These are phyloP conservation scores for Magnaporthiopsis poae DNA, from an alignment of 2,329 filamentous ascomycete species.

Conservation along the genomic window DNA sequence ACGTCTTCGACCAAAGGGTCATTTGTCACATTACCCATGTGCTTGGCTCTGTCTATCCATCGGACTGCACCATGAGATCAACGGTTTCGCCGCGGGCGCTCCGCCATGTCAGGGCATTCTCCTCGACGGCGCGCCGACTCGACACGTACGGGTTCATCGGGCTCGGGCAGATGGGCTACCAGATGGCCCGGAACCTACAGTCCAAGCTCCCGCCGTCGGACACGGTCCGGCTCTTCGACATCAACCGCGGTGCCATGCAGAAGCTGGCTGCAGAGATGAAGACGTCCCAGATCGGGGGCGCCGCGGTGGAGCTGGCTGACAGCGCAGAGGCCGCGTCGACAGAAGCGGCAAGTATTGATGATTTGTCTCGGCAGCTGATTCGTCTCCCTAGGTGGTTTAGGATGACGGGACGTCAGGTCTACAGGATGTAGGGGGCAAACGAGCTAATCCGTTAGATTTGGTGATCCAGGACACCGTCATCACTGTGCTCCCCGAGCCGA, in stretches of 20 bases:
- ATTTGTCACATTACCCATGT: neutral
- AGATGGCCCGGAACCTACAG: conserved; percentile 55
- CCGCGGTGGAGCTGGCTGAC: conserved; percentile 33
- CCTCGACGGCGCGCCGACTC: conserved; percentile 34
- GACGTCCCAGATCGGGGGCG: conserved; percentile 31
- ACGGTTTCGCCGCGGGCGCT: neutral
- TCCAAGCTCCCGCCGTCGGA: conserved; percentile 43
- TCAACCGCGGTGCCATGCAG: conserved; percentile 40
- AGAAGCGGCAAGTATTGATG: conserved; percentile 37
- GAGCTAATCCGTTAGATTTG: neutral
- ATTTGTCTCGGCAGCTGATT: neutral
- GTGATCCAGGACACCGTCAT: conserved; percentile 65
- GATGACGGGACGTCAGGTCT: no score
- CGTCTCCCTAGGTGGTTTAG: no score
- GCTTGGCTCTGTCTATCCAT: neutral
- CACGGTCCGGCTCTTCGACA: conserved; percentile 45
- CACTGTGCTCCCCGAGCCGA: conserved; percentile 79
- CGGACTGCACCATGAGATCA: neutral
- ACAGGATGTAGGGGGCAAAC: no score
- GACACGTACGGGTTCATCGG: conserved; percentile 52
- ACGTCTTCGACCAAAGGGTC: neutral
- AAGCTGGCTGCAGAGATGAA: conserved; percentile 38
- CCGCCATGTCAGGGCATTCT: conserved; percentile 26
- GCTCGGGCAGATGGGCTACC: conserved; percentile 53
- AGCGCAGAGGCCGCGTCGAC: conserved; percentile 39